Evolutionary conservation across 371 early-diverging fungal species (phyloP).

Genomic region (Capillidium heterosporum): DNA sequence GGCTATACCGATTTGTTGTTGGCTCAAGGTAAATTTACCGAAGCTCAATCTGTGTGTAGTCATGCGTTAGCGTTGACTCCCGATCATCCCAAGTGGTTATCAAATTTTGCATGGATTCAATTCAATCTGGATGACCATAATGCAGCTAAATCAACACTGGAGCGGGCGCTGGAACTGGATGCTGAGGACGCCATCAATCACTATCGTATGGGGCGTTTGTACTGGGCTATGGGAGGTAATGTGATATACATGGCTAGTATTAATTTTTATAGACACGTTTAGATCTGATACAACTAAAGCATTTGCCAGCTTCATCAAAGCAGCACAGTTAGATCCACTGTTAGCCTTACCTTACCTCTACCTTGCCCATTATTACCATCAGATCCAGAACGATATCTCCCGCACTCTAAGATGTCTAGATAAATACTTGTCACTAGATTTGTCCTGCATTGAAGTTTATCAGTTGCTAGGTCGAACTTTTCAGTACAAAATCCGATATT

Average conservation of each 20-base stretch:
- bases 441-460: conserved; percentile 38
- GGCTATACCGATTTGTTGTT: too few species aligned
- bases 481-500: conserved; percentile 23
- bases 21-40: too few species aligned
- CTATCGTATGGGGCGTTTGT: conserved; percentile 51
- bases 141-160: conserved; percentile 31
- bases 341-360: conserved; percentile 50
- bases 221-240: conserved; percentile 64
- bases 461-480: conserved; percentile 38
- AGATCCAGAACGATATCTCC: conserved; percentile 31
- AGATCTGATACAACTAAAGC: conserved; percentile 32
- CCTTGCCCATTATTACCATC: conserved; percentile 62
- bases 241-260: too few species aligned
- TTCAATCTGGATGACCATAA: conserved; percentile 16
- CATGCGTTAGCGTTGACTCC: background rate
- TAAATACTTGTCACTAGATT: conserved; percentile 46
- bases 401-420: conserved; percentile 68
- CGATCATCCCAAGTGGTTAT: background rate
- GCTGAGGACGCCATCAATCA: conserved; percentile 28
- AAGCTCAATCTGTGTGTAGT: background rate
- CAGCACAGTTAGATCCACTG: conserved; percentile 49
- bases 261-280: conserved; percentile 7
- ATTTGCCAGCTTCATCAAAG: conserved; percentile 42
- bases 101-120: conserved; percentile 16
- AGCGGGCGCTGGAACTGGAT: conserved; percentile 24